Evolutionary conservation across 2,329 filamentous ascomycete species (phyloP), one percentile per base, ranked within the genome.

Genomic region (Cladophialophora immunda): DNA sequence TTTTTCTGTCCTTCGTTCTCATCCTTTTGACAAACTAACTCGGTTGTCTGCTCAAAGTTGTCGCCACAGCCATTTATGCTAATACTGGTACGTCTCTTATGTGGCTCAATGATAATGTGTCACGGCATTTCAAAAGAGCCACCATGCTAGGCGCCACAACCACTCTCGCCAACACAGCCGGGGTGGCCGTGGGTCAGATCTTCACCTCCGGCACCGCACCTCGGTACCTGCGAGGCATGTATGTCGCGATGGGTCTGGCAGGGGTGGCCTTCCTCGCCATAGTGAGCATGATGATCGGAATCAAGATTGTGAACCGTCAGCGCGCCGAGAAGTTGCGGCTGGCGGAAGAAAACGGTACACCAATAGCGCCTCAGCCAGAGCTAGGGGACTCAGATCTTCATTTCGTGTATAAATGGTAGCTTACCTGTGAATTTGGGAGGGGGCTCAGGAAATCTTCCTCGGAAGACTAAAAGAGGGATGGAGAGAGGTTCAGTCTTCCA

Each of bases 31-130:
- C n/a, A 11, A 34, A 13, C 32, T 34, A 34, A 34, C 32, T 34
- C 32, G 4, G 32, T 11, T 34, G 6, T 34, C 32, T 17, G 22
- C 30, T 17, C 55, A 2, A 32, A 74, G 70, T 73, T 38, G 64
- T 68, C 19, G 72, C 72, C 15, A 67, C 73, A 22, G 75, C 74
- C 9, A 74, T 76, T 22, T 76, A 75, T 34, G 71, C 73, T 2
- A 76, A 71, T 11, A 63, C 75, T 50, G 70, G 78, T 13, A 73
- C 81, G 36, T 83, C 79, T 63, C 66, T 80, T 1, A 81, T 80
- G 38, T 85, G 83, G 83, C 71, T 84, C 4, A 82, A 81, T 22
- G 82, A 82, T 52, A 85, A 84, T 36, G 75, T 81, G 1, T 80
- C 81, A 4, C 80, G 79, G 1, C 82, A 85, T 52, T 83, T 83